Evolutionary conservation across 768 basidiomycete species (phyloP).

Genomic region (Russula vinacea): DNA sequence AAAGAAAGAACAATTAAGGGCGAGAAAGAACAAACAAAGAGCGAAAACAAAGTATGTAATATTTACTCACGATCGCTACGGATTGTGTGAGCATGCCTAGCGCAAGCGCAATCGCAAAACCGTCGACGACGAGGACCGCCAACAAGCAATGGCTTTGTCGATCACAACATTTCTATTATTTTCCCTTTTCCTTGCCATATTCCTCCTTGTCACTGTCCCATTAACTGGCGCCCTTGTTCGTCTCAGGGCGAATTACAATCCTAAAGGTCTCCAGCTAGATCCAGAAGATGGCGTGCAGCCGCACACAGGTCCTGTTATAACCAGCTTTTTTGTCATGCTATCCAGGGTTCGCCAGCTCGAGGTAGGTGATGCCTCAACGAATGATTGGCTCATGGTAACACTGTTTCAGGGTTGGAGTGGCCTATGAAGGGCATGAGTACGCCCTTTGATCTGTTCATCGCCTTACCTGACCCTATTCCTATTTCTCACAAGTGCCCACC

Average conservation of each 20-base stretch:
- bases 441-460: neutral
- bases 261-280: slow-evolving; percentile 78
- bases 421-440: slow-evolving; percentile 77
- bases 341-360: slow-evolving; percentile 67
- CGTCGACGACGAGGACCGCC: neutral
- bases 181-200: slow-evolving; percentile 53
- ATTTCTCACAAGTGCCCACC: slow-evolving; percentile 45
- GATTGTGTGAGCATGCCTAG: no score
- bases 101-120: neutral
- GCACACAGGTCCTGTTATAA: slow-evolving; percentile 70
- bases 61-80: slow-evolving; percentile 1
- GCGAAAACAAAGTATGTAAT: slow-evolving; percentile 13
- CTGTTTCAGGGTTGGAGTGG: slow-evolving; percentile 58
- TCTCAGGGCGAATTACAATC: slow-evolving; percentile 82
- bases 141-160: slow-evolving; percentile 22
- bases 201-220: slow-evolving; percentile 54
- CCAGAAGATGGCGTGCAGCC: slow-evolving; percentile 71
- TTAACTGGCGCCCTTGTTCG: slow-evolving; percentile 62
- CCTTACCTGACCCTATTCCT: slow-evolving; percentile 32
- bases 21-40: slow-evolving; percentile 4
- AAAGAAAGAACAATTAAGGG: neutral
- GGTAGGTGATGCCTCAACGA: slow-evolving; percentile 43
- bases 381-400: slow-evolving; percentile 1
- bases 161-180: slow-evolving; percentile 45
- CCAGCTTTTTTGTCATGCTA: slow-evolving; percentile 73